phyloP scores from a whole-genome alignment of 345 rosid genomes.

The Limnanthes douglasii region DNA sequence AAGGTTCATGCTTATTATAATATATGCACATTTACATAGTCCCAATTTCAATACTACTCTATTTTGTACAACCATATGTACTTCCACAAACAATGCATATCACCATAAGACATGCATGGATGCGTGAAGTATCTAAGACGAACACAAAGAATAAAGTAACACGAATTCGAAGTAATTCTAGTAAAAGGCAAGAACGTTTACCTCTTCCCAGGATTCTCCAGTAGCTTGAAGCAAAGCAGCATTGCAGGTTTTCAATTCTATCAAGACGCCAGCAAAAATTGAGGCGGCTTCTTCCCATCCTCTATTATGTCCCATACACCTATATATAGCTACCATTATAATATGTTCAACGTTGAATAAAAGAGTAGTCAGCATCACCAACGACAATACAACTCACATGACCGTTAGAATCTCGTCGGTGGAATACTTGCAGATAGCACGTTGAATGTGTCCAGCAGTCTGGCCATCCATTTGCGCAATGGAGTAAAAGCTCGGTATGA shows the following conservation, averaged over 20 bases:
- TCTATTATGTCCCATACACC: constrained; percentile 98
- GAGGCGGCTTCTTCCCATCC: constrained; percentile 99
- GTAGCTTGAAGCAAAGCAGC: constrained; percentile 93
- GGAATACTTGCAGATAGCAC: constrained; percentile 49
- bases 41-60: neutral
- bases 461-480: constrained; percentile 98
- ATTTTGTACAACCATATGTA: neutral
- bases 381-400: constrained; percentile 37
- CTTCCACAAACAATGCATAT: neutral
- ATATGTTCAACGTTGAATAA: neutral
- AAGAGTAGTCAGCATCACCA: constrained; percentile 1
- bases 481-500: constrained; percentile 88
- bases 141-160: too few species aligned
- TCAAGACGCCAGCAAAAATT: constrained; percentile 50
- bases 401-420: constrained; percentile 54
- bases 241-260: constrained; percentile 83
- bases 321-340: constrained; percentile 7
- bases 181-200: constrained; percentile 11
- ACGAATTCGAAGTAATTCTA: too few species aligned
- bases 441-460: constrained; percentile 80
- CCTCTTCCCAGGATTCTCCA: constrained; percentile 95
- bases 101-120: neutral
- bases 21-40: neutral
- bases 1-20: neutral
- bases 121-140: neutral